These are phyloP conservation scores for Cichorium intybus DNA, from an alignment of 140 eudicot species.

Conservation along the genomic window DNA sequence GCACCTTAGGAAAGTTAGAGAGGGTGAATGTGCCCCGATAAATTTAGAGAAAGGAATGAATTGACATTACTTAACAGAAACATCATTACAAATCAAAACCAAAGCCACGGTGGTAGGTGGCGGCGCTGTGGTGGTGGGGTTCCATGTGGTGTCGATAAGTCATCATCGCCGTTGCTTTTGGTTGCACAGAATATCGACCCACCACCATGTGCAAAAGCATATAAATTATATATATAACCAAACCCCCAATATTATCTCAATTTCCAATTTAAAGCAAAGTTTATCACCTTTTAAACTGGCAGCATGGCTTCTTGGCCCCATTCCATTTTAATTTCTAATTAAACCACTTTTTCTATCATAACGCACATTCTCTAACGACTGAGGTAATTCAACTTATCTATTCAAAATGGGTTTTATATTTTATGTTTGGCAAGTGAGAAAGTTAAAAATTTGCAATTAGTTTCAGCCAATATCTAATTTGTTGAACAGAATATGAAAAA, in stretches of 20 bases:
- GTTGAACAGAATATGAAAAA: too few relatives aligned
- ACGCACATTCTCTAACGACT: not conserved
- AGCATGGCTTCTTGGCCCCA: slow-evolving; percentile 37
- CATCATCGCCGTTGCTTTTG: slow-evolving; percentile 41
- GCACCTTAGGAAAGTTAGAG: slow-evolving; percentile 20
- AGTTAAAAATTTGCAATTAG: not conserved
- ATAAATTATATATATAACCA: slow-evolving; percentile 15
- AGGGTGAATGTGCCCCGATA: slow-evolving; percentile 5
- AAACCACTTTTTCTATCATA: not conserved
- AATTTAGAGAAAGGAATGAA: slow-evolving; percentile 19
- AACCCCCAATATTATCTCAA: slow-evolving; percentile 29
- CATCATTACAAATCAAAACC: slow-evolving; percentile 24
- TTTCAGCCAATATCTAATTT: too few relatives aligned
- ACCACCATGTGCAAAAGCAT: slow-evolving; percentile 32
- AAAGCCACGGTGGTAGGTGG: slow-evolving; percentile 3
- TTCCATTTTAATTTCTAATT: slow-evolving; percentile 6
- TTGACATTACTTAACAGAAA: slow-evolving; percentile 22
- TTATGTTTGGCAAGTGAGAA: not conserved
- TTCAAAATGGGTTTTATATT: not conserved
- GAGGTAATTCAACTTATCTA: not conserved
- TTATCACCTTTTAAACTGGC: slow-evolving; percentile 35
- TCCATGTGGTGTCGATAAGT: slow-evolving; percentile 26
- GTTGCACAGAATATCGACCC: slow-evolving; percentile 34
- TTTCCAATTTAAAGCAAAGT: slow-evolving; percentile 25
- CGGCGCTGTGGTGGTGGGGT: slow-evolving; percentile 23